These are phyloP conservation scores for Teratosphaeria nubilosa DNA, from an alignment of 2,329 filamentous ascomycete genomes.

Conservation along the genomic window DNA sequence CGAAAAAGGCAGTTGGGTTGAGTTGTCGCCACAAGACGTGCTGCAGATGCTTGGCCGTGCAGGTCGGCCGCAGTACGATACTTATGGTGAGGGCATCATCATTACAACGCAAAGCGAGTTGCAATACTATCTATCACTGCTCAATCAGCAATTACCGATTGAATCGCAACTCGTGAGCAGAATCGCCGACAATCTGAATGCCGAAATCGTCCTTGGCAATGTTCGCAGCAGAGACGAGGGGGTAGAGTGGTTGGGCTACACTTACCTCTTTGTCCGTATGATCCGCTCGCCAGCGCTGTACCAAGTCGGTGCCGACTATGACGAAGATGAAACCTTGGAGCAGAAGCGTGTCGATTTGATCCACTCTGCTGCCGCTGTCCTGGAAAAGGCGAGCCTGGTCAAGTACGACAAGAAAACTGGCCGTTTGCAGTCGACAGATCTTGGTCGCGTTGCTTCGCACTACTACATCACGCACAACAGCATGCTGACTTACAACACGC, in stretches of 20 bases:
- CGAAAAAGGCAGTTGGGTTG: slow-evolving; percentile 97
- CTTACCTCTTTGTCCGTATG: slow-evolving; percentile 97
- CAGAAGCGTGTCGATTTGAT: slow-evolving; percentile 97
- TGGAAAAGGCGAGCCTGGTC: slow-evolving; percentile 79
- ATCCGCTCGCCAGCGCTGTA: slow-evolving; percentile 89
- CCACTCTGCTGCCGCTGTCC: slow-evolving; percentile 78
- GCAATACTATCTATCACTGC: slow-evolving; percentile 89
- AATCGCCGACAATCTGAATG: slow-evolving; percentile 90
- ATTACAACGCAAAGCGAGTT: slow-evolving; percentile 93
- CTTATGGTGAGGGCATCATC: slow-evolving; percentile 96
- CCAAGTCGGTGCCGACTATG: slow-evolving; percentile 91
- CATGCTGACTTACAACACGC: slow-evolving; percentile 93
- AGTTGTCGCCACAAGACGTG: slow-evolving; percentile 93
- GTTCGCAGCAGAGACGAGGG: slow-evolving; percentile 85
- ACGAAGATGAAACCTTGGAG: slow-evolving; percentile 80
- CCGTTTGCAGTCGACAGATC: slow-evolving; percentile 78
- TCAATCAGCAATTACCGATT: slow-evolving; percentile 95
- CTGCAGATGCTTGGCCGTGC: slow-evolving; percentile 98
- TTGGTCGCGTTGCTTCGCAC: slow-evolving; percentile 90
- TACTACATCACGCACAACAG: slow-evolving; percentile 97
- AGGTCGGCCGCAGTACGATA: slow-evolving; percentile 91
- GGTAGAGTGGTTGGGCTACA: slow-evolving; percentile 98
- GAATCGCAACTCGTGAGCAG: slow-evolving; percentile 93
- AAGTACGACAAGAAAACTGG: slow-evolving; percentile 95
- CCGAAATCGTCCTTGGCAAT: slow-evolving; percentile 90